These are phyloP conservation scores for Chrysoporthe puriensis DNA, from an alignment of 2,329 filamentous ascomycete genomes.

Conservation along the genomic window DNA sequence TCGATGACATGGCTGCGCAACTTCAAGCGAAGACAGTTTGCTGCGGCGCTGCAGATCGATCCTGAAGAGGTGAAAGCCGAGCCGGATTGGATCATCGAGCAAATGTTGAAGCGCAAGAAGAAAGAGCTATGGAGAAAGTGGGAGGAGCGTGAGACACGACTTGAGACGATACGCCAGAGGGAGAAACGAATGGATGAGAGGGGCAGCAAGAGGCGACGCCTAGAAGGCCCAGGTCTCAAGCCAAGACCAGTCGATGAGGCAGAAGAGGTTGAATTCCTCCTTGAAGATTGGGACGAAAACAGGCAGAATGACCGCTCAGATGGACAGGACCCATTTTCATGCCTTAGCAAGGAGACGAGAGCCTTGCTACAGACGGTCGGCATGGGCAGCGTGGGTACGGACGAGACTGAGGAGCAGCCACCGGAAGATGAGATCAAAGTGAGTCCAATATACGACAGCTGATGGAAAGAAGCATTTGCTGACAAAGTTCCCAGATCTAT, in stretches of 20 bases:
- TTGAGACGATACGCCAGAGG: conserved; percentile 67
- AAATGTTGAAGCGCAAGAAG: conserved; percentile 70
- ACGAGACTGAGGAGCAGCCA: conserved; percentile 43
- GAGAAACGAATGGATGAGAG: conserved; percentile 60
- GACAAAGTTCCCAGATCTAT: conserved; percentile 61
- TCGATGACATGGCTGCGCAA: conserved; percentile 89
- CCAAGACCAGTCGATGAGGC: conserved; percentile 35
- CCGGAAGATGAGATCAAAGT: conserved; percentile 71
- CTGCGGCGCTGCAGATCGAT: conserved; percentile 51
- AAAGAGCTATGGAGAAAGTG: conserved; percentile 68
- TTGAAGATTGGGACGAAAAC: conserved; percentile 69
- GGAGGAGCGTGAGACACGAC: conserved; percentile 73
- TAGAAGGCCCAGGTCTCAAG: conserved; percentile 41
- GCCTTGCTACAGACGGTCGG: conserved; percentile 72
- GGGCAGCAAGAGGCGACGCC: conserved; percentile 50
- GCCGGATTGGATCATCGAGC: conserved; percentile 82
- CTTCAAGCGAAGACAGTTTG: conserved; percentile 68
- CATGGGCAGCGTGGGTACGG: conserved; percentile 41
- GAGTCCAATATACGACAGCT: conserved; percentile 25
- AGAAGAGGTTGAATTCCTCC: conserved; percentile 71
- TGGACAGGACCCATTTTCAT: conserved; percentile 48
- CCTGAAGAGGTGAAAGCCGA: conserved; percentile 63
- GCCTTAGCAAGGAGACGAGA: conserved; percentile 74
- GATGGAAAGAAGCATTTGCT: background rate
- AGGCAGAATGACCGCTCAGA: conserved; percentile 34